These are phyloP conservation scores for Cadophora malorum DNA, from an alignment of 2,329 filamentous ascomycete genomes.

Conservation along the genomic window DNA sequence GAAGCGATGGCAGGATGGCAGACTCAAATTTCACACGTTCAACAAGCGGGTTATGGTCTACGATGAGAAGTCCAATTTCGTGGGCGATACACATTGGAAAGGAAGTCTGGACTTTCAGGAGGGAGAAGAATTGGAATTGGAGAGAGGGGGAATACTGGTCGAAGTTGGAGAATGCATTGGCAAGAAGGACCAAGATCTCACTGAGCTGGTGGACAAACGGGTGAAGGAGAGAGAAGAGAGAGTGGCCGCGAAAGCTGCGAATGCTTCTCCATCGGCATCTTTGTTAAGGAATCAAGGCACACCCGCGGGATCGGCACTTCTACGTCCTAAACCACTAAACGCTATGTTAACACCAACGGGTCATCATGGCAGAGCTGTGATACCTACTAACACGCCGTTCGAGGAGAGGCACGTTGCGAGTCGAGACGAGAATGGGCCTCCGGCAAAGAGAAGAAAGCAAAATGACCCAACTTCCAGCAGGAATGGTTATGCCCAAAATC, in stretches of 20 bases:
- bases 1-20: constrained; percentile 94
- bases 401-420: constrained; percentile 57
- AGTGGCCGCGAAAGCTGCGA: constrained; percentile 46
- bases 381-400: constrained; percentile 68
- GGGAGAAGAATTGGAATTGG: constrained; percentile 82
- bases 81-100: constrained; percentile 86
- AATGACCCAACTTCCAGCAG: constrained; percentile 51
- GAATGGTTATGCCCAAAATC: constrained; percentile 56
- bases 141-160: constrained; percentile 76
- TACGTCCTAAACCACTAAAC: constrained; percentile 64
- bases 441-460: constrained; percentile 52
- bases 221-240: constrained; percentile 61
- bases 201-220: constrained; percentile 75
- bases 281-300: constrained; percentile 31
- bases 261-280: constrained; percentile 40
- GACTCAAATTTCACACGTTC: constrained; percentile 86
- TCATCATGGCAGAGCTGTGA: constrained; percentile 64
- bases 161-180: constrained; percentile 81
- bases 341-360: constrained; percentile 69
- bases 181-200: constrained; percentile 76
- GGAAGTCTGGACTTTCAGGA: constrained; percentile 72
- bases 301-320: constrained; percentile 51
- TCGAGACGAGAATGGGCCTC: constrained; percentile 41
- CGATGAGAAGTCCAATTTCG: constrained; percentile 78
- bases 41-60: constrained; percentile 92